phyloP scores from a whole-genome alignment of 75 land plant species.

The Adiantum capillusveneris region DNA sequence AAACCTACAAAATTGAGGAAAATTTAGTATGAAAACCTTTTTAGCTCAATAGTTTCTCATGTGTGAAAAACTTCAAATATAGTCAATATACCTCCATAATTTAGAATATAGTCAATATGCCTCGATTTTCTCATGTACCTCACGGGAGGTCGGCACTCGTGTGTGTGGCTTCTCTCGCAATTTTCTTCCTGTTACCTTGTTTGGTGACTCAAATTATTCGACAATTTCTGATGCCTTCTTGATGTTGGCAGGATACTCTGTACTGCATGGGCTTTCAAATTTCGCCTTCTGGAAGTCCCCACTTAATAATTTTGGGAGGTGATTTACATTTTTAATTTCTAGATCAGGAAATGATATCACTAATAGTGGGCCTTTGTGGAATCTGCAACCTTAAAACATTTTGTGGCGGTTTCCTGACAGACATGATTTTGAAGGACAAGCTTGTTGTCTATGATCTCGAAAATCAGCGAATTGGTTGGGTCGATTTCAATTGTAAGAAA shows the following conservation, averaged over 20 bases:
- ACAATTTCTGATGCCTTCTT: background rate
- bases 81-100: no score
- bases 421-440: constrained; percentile 82
- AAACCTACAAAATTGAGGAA: no score
- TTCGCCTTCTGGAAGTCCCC: constrained; percentile 7
- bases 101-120: no score
- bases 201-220: no score
- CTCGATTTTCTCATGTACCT: no score
- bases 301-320: constrained; percentile 29
- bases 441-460: constrained; percentile 81
- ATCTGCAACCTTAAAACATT: background rate
- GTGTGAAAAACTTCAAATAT: no score
- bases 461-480: constrained; percentile 69
- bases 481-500: constrained; percentile 74
- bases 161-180: no score
- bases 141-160: no score
- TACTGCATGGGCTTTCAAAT: constrained; percentile 23
- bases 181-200: no score
- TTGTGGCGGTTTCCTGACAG: constrained; percentile 23
- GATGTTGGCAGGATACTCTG: background rate
- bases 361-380: background rate
- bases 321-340: background rate
- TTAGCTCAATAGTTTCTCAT: no score
- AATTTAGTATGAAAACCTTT: no score
- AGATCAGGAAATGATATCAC: background rate